A percentile compares a stretch with the other conserved stretches of the same genome.
These are phyloP conservation scores for Ceratocystiopsis brevicomis DNA, from an alignment of 2,329 filamentous ascomycete species.

Conservation along the genomic window DNA sequence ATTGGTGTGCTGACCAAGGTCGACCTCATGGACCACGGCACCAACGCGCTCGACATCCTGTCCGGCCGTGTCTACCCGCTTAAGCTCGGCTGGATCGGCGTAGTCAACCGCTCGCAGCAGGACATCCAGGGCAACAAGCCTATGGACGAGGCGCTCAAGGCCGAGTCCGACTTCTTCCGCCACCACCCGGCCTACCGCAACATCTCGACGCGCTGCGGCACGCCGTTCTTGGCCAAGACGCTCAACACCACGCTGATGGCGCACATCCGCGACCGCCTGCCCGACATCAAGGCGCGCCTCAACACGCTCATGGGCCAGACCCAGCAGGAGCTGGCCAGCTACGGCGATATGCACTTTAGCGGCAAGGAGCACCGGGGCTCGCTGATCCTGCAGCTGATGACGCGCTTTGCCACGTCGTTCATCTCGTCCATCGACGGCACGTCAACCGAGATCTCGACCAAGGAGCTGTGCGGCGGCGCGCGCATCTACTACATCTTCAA, in stretches of 20 bases:
- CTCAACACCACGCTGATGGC: constrained; percentile 99
- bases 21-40: constrained; percentile 96
- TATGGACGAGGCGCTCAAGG: constrained; percentile 76
- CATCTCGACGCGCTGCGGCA: constrained; percentile 97
- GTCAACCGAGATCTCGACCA: constrained; percentile 86
- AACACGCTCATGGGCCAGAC: constrained; percentile 96
- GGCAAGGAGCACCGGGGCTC: constrained; percentile 77
- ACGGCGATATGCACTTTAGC: constrained; percentile 93
- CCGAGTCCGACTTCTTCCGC: constrained; percentile 94
- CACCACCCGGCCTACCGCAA: constrained; percentile 97
- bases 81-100: constrained; percentile 79
- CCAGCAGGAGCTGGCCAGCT: constrained; percentile 93
- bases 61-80: constrained; percentile 93
- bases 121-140: constrained; percentile 98
- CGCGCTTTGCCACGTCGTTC: constrained; percentile 82
- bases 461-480: constrained; percentile 86
- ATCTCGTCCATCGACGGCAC: constrained; percentile 97
- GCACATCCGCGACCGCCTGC: constrained; percentile 99
- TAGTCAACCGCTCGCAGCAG: constrained; percentile 92
- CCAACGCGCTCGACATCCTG: constrained; percentile 91
- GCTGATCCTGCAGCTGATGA: constrained; percentile 89
- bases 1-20: constrained; percentile 94
- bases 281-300: constrained; percentile 93
- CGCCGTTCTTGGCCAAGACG: constrained; percentile 88
- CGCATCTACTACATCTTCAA: constrained; percentile 99